These are phyloP conservation scores for Hypoxylon trugodes DNA, from an alignment of 495 filamentous ascomycete genomes.

Conservation along the genomic window DNA sequence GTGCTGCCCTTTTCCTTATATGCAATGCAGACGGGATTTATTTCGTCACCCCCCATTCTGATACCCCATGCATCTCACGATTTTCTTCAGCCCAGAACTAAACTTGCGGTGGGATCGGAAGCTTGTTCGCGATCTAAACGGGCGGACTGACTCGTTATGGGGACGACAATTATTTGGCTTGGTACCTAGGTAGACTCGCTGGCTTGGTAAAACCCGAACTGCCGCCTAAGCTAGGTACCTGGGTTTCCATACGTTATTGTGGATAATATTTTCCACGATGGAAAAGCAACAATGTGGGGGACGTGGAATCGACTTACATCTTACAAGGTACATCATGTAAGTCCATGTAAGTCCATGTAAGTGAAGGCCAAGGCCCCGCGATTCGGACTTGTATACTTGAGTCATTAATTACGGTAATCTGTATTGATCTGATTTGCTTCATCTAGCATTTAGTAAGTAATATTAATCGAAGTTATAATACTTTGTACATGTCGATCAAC, in stretches of 20 bases:
- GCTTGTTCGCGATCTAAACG: not conserved
- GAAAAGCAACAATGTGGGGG: constrained; percentile 21
- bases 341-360: no score
- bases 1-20: constrained; percentile 6
- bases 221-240: constrained; percentile 18
- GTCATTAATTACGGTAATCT: constrained; percentile 33
- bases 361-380: constrained; percentile 25
- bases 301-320: no score
- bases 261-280: constrained; percentile 24
- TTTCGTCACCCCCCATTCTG: constrained; percentile 8
- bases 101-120: not conserved
- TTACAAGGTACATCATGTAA: no score
- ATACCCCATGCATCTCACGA: not conserved
- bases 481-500: not conserved
- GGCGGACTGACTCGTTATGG: constrained; percentile 25
- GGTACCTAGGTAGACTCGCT: no score
- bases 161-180: constrained; percentile 1
- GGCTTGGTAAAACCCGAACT: constrained; percentile 23
- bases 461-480: constrained; percentile 14
- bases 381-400: constrained; percentile 36
- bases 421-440: constrained; percentile 10
- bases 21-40: constrained; percentile 3
- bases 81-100: not conserved
- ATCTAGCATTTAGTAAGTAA: no score
- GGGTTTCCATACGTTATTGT: constrained; percentile 17